phyloP scores from a whole-genome alignment of 257 asterid species.

The Forsythia suspensa region DNA sequence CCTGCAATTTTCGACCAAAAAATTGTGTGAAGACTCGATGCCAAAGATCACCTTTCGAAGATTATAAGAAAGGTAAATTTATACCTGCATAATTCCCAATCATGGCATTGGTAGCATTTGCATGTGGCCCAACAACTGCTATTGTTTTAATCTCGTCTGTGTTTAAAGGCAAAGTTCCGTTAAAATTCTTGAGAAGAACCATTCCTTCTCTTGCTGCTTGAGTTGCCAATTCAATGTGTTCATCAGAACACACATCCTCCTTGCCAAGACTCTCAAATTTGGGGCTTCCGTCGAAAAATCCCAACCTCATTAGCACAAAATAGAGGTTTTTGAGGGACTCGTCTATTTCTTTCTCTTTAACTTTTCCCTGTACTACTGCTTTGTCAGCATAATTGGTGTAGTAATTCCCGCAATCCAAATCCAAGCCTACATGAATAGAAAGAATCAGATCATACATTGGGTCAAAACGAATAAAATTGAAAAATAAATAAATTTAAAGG shows the following conservation, averaged over 20 bases:
- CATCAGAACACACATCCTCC: slow-evolving; percentile 32
- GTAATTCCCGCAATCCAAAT: slow-evolving; percentile 49
- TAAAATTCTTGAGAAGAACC: slow-evolving; percentile 47
- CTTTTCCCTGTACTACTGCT: slow-evolving; percentile 43
- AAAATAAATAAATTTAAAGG: background rate
- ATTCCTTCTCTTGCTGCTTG: slow-evolving; percentile 56
- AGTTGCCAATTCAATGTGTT: slow-evolving; percentile 37
- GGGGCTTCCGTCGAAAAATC: slow-evolving; percentile 51
- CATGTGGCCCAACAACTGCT: slow-evolving; percentile 54
- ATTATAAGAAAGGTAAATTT: background rate
- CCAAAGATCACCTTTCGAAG: background rate
- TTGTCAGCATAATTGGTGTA: slow-evolving; percentile 22
- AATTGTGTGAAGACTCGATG: background rate
- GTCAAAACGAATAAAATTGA: no score
- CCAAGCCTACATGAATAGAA: slow-evolving; percentile 35
- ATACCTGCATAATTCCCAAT: slow-evolving; percentile 48
- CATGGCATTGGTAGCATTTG: slow-evolving; percentile 41
- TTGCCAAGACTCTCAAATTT: slow-evolving; percentile 32
- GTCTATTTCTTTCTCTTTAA: slow-evolving; percentile 37
- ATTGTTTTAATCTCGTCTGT: slow-evolving; percentile 11
- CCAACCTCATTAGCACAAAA: slow-evolving; percentile 45
- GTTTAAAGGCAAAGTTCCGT: slow-evolving; percentile 34
- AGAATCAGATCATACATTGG: background rate
- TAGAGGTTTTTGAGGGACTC: slow-evolving; percentile 30
- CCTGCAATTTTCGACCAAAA: slow-evolving; percentile 23